Evolutionary conservation across 2,329 filamentous ascomycete species (phyloP).

Genomic region (Aureobasidium sp.): DNA sequence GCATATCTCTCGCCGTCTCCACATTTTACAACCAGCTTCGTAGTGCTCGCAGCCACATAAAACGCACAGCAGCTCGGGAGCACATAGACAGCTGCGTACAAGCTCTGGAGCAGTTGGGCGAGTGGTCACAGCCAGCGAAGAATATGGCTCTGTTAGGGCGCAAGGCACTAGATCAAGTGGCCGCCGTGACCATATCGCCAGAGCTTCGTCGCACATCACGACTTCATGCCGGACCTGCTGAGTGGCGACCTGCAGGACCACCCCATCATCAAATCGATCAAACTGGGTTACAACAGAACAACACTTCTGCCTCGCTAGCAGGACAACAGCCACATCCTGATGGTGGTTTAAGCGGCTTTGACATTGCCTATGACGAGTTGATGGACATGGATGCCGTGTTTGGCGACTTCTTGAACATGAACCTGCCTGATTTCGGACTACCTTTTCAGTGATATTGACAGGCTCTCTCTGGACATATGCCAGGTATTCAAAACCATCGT

Average conservation of each 20-base stretch:
- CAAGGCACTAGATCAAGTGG: conserved; percentile 12
- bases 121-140: conserved; percentile 11
- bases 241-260: background rate
- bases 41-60: conserved; percentile 15
- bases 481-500: background rate
- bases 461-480: background rate
- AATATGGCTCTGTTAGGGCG: conserved; percentile 12
- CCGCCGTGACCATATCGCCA: background rate
- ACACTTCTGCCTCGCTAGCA: background rate
- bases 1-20: conserved; percentile 45
- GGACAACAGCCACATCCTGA: background rate
- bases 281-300: background rate
- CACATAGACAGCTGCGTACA: conserved; percentile 13
- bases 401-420: conserved; percentile 14
- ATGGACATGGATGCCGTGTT: conserved; percentile 15
- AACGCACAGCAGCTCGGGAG: conserved; percentile 12
- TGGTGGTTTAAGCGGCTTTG: background rate
- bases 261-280: background rate
- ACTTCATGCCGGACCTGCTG: background rate
- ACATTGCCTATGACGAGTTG: conserved; percentile 9
- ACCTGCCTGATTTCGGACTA: conserved; percentile 9
- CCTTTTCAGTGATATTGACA: background rate
- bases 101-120: conserved; percentile 10
- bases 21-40: conserved; percentile 50
- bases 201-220: background rate